These are phyloP conservation scores for Beta vulgaris DNA, from an alignment of 148 eudicot genomes.

Conservation along the genomic window DNA sequence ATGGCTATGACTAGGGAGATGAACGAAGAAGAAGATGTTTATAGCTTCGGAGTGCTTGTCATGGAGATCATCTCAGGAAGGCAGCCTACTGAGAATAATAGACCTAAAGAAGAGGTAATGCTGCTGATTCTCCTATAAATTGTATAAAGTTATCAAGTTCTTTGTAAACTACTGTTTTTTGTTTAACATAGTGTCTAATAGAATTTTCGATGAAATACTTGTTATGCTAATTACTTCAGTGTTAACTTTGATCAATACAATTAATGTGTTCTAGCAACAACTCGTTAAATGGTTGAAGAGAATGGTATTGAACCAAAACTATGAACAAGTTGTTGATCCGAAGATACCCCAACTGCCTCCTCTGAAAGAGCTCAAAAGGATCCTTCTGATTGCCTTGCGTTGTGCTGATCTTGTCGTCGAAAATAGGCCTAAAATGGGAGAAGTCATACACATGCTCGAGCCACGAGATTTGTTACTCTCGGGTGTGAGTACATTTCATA, in stretches of 20 bases:
- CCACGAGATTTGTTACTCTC: constrained; percentile 14
- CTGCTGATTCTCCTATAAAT: no score
- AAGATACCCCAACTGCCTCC: constrained; percentile 23
- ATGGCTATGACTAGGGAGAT: no score
- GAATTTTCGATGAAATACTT: no score
- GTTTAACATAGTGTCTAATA: no score
- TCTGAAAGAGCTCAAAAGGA: constrained; percentile 36
- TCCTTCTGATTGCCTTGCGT: constrained; percentile 40
- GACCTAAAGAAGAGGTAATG: no score
- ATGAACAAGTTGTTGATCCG: constrained; percentile 25
- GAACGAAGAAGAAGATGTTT: no score
- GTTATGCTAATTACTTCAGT: no score
- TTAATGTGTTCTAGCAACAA: constrained; percentile 14
- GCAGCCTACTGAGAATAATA: no score
- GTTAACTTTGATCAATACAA: not conserved
- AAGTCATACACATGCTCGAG: constrained; percentile 55
- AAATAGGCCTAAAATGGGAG: constrained; percentile 49
- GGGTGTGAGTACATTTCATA: not conserved
- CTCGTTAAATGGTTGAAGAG: constrained; percentile 44
- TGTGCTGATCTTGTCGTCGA: constrained; percentile 41
- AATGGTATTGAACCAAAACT: constrained; percentile 26
- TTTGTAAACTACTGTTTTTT: no score
- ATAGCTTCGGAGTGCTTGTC: no score
- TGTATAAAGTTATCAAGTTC: no score
- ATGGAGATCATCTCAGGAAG: no score